Evolutionary conservation across 2,329 filamentous ascomycete species (phyloP).

Genomic region (Diplodia intermedia): DNA sequence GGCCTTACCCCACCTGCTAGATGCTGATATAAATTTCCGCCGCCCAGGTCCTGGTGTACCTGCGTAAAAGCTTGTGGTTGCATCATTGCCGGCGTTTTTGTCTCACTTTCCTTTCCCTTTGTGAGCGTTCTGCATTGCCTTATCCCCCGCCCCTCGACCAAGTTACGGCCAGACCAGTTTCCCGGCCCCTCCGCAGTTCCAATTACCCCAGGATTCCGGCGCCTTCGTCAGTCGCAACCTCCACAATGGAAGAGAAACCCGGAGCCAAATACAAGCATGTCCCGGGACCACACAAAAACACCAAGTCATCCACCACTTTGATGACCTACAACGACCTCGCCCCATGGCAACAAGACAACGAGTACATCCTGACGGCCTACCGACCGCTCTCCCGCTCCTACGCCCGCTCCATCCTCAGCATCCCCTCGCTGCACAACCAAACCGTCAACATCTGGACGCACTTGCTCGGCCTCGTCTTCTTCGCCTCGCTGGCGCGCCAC

Average conservation of each 20-base stretch:
- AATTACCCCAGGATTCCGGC: background rate
- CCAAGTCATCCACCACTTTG: background rate
- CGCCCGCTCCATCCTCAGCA: slow-evolving; percentile 61
- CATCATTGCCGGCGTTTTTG: background rate
- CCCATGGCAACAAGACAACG: slow-evolving; percentile 66
- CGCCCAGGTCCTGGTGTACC: background rate
- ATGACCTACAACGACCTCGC: slow-evolving; percentile 45
- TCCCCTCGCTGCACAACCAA: slow-evolving; percentile 72
- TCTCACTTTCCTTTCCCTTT: background rate
- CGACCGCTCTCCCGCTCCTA: slow-evolving; percentile 69
- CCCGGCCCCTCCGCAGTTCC: background rate
- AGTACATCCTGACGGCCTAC: slow-evolving; percentile 72
- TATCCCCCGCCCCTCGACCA: too few relatives aligned
- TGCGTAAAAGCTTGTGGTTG: slow-evolving; percentile 3
- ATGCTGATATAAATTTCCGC: slow-evolving; percentile 9
- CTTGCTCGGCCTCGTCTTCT: slow-evolving; percentile 51
- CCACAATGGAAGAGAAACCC: slow-evolving; percentile 12
- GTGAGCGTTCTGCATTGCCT: background rate
- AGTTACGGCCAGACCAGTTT: too few relatives aligned
- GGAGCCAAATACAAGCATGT: too few relatives aligned
- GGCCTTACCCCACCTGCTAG: slow-evolving; percentile 9
- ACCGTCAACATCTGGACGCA: slow-evolving; percentile 76
- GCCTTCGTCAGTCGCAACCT: background rate
- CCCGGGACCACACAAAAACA: too few relatives aligned
- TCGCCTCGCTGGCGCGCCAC: slow-evolving; percentile 36